Evolutionary conservation across 176 grass and related monocot genomes (phyloP).

Genomic region (Avena atlantica): DNA sequence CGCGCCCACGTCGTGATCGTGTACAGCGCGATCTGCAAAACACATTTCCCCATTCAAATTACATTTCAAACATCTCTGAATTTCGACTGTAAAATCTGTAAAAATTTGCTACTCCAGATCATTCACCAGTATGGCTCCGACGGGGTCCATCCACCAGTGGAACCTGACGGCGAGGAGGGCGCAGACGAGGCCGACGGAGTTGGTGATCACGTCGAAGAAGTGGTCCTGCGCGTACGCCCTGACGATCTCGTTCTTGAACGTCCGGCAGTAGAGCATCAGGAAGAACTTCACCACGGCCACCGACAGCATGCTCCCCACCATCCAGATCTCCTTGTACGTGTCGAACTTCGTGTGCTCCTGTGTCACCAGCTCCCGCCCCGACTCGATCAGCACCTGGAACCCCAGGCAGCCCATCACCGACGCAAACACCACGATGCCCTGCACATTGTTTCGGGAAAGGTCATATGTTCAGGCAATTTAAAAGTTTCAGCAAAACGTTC

Average conservation of each 20-base stretch:
- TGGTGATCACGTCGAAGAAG: slow-evolving; percentile 97
- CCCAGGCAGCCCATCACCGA: slow-evolving; percentile 93
- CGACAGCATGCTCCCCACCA: slow-evolving; percentile 85
- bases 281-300: slow-evolving; percentile 83
- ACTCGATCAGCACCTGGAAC: slow-evolving; percentile 87
- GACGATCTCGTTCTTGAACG: slow-evolving; percentile 93
- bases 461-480: too few relatives aligned
- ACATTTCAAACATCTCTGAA: background rate
- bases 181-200: slow-evolving; percentile 75
- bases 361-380: slow-evolving; percentile 63
- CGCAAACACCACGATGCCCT: slow-evolving; percentile 96
- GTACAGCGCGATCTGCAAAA: slow-evolving; percentile 74
- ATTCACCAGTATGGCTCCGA: slow-evolving; percentile 88
- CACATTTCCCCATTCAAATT: background rate
- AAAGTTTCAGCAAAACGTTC: too few relatives aligned
- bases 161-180: slow-evolving; percentile 67
- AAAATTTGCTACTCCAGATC: too few relatives aligned
- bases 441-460: background rate
- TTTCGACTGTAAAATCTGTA: background rate
- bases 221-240: slow-evolving; percentile 89
- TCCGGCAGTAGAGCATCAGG: slow-evolving; percentile 90
- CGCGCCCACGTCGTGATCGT: slow-evolving; percentile 79
- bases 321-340: slow-evolving; percentile 69
- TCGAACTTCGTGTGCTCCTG: slow-evolving; percentile 66
- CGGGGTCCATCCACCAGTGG: slow-evolving; percentile 94